phyloP scores from a whole-genome alignment of 169 alveolate species.

The Cryptosporidium baileyi region DNA sequence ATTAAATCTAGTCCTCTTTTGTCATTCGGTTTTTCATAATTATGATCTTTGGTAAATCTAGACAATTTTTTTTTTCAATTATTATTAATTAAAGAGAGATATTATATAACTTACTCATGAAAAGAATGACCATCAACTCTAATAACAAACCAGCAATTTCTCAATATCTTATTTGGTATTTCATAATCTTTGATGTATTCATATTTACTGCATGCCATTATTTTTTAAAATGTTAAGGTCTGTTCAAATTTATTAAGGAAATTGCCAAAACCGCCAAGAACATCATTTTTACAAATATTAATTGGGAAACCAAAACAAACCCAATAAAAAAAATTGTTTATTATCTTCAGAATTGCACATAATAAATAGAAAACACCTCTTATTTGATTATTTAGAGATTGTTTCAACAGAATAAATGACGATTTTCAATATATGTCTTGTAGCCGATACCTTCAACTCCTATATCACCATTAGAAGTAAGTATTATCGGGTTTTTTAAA shows the following conservation, averaged over 20 bases:
- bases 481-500: slow-evolving; percentile 1
- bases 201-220: slow-evolving; percentile 86
- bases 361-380: background rate
- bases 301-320: background rate
- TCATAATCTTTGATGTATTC: slow-evolving; percentile 94
- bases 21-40: slow-evolving; percentile 94
- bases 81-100: background rate
- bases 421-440: slow-evolving; percentile 28
- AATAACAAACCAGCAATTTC: slow-evolving; percentile 89
- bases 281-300: no score
- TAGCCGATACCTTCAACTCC: slow-evolving; percentile 62
- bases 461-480: background rate
- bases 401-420: background rate
- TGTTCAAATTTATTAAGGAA: background rate
- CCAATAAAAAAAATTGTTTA: background rate
- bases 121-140: slow-evolving; percentile 95
- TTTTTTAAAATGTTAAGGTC: no score
- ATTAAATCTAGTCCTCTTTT: slow-evolving; percentile 86
- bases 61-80: background rate
- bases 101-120: slow-evolving; percentile 73
- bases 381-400: background rate
- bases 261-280: background rate
- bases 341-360: no score
- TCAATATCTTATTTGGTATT: slow-evolving; percentile 79
- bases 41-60: slow-evolving; percentile 86